Conservation (phyloP, 2,329 filamentous ascomycete species). For the Sporothrix pallida region DNA sequence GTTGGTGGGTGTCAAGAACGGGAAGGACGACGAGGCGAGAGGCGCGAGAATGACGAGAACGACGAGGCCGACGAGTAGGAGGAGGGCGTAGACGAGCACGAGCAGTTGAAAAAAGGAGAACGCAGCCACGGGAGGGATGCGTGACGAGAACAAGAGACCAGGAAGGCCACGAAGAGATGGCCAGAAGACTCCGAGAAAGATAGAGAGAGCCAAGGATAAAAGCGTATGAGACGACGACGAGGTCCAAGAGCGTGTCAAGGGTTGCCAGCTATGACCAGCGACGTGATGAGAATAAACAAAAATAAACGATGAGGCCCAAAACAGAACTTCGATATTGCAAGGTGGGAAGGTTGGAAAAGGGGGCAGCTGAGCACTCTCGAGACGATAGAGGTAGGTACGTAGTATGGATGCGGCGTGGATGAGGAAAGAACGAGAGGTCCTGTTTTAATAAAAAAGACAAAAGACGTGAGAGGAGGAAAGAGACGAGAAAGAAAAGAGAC, state of each 20-base stretch:
- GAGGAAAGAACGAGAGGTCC: conserved; percentile 33
- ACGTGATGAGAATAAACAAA: conserved; percentile 14
- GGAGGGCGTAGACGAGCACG: conserved; percentile 1
- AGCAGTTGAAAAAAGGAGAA: not conserved
- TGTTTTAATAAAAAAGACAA: conserved; percentile 35
- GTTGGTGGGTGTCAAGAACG: conserved; percentile 9
- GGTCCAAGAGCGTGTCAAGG: conserved; percentile 9
- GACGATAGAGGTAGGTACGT: conserved; percentile 27
- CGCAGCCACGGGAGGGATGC: conserved; percentile 9
- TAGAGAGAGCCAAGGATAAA: conserved; percentile 4
- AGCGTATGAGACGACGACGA: not conserved
- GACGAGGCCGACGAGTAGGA: conserved; percentile 7
- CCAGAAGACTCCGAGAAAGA: not conserved
- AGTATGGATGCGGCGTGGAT: conserved; percentile 31
- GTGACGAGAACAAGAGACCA: conserved; percentile 6
- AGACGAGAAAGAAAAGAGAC: conserved; percentile 20
- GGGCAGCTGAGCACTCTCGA: conserved; percentile 35
- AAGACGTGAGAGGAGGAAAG: conserved; percentile 7
- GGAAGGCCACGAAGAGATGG: not conserved
- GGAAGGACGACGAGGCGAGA: conserved; percentile 14
- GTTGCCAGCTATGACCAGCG: conserved; percentile 22
- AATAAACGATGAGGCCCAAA: conserved; percentile 25
- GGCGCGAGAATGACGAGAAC: not conserved
- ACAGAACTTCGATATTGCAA: conserved; percentile 22
- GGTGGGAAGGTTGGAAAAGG: conserved; percentile 22